Evolutionary conservation across 2,329 filamentous ascomycete species (phyloP).

Genomic region (Alternaria gansuensis): DNA sequence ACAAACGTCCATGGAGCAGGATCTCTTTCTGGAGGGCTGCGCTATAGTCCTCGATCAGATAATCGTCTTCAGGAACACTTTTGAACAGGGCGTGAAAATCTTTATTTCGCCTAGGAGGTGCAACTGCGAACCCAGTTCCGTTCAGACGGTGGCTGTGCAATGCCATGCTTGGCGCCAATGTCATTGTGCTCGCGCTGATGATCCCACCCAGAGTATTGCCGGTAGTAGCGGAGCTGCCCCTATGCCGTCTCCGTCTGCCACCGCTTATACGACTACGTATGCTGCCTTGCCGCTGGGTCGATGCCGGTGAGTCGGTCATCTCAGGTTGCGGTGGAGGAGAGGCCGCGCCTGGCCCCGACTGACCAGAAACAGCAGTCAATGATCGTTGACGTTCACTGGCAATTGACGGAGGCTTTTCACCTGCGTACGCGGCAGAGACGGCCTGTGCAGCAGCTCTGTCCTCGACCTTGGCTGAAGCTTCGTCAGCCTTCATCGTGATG

Average conservation of each 20-base stretch:
- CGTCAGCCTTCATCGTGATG: constrained; percentile 61
- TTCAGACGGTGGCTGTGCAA: constrained; percentile 78
- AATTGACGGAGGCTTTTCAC: constrained; percentile 50
- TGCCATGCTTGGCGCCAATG: constrained; percentile 70
- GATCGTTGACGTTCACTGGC: constrained; percentile 53
- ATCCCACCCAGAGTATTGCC: constrained; percentile 74
- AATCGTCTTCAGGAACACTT: constrained; percentile 97
- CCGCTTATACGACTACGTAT: constrained; percentile 64
- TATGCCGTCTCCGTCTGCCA: constrained; percentile 69
- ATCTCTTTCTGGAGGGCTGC: constrained; percentile 96
- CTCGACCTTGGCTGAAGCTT: constrained; percentile 65
- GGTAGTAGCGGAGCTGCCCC: constrained; percentile 77
- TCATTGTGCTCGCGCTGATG: constrained; percentile 73
- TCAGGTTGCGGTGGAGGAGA: constrained; percentile 71
- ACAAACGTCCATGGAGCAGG: constrained; percentile 88
- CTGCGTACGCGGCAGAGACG: constrained; percentile 67
- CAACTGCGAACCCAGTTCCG: constrained; percentile 94
- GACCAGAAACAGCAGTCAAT: constrained; percentile 49
- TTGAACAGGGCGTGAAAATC: constrained; percentile 95
- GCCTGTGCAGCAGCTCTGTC: constrained; percentile 67
- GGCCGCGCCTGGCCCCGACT: constrained; percentile 34
- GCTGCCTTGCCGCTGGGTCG: constrained; percentile 63
- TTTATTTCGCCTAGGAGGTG: constrained; percentile 92
- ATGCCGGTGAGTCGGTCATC: constrained; percentile 67
- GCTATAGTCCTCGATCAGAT: constrained; percentile 97